A percentile compares a stretch with the other conserved stretches of the same genome.
Conservation (phyloP, 2,329 filamentous ascomycete genomes). For the Tympanopsis confertula region DNA sequence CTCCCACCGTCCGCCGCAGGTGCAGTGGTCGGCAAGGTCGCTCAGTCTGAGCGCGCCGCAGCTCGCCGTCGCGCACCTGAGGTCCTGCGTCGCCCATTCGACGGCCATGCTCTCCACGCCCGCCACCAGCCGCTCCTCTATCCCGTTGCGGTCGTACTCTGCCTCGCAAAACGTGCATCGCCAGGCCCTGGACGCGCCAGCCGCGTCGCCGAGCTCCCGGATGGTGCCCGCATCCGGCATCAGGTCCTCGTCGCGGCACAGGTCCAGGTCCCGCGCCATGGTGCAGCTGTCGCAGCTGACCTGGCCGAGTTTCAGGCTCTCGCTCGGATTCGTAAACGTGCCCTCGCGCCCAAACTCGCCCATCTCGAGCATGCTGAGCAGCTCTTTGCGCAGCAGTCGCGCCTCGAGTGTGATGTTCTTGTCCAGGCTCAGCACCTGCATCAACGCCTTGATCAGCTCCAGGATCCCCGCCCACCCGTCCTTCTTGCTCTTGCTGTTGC, state of each 20-base stretch:
- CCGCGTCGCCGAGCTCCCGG: constrained; percentile 8
- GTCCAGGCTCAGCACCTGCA: constrained; percentile 84
- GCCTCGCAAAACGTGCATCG: constrained; percentile 65
- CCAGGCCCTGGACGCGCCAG: constrained; percentile 42
- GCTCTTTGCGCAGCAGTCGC: constrained; percentile 74
- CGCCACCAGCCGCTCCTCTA: constrained; percentile 74
- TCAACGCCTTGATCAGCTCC: constrained; percentile 83
- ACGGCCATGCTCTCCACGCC: constrained; percentile 65
- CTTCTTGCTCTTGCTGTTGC: constrained; percentile 12
- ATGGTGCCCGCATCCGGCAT: constrained; percentile 33
- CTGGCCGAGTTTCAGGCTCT: constrained; percentile 60
- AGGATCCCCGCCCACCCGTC: constrained; percentile 60
- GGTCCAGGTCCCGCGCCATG: constrained; percentile 74
- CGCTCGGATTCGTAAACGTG: constrained; percentile 76
- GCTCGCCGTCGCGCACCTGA: constrained; percentile 58
- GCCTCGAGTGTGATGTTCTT: constrained; percentile 84
- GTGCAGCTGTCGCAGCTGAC: constrained; percentile 86
- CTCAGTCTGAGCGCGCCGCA: constrained; percentile 70
- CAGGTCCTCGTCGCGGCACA: constrained; percentile 80
- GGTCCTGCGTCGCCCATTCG: constrained; percentile 79
- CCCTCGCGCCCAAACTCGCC: constrained; percentile 84
- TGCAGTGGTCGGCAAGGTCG: constrained; percentile 94
- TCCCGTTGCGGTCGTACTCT: constrained; percentile 62
- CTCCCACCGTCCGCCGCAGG: constrained; percentile 78
- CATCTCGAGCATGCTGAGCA: constrained; percentile 81